Base-by-base conservation (phyloP, 257 asterid species). In the Solanum habrochaites region DNA sequence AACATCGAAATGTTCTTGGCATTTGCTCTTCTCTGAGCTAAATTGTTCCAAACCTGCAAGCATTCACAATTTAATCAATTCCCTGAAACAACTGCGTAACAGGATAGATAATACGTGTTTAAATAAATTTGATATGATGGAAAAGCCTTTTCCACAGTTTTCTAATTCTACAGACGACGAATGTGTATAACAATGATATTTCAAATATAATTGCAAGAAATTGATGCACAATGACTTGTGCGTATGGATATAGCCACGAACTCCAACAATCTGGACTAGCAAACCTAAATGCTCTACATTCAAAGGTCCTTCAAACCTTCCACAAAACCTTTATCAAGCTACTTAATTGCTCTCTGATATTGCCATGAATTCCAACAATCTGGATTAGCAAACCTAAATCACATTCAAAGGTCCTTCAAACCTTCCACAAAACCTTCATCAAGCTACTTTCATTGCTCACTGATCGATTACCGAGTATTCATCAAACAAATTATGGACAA, bases 1-100 rank as follows among this genome's bases (percentile, higher is more conserved):
- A 67, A 91, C 77, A 89, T 97, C 99, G 87, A 97, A 97, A 89
- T 97, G 96, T 72, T 91, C 93, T 89, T 97, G 98, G 88, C 99
- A 97, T 93, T 97, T 97, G 88, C 98, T 96, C 93, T 95, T 97
- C 49, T 95, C 98, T 8, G 88, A 82, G 89, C 70, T 85, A 90
- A 82, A 89, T 83, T 87, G 89, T 89, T 97, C 99, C 86, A 97
- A 91, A 87, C 99, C 99, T 97, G 93, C 87, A 90, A 49, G 42
- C n/a, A 0, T 70, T 45, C 40, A 85, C n/a, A 49, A 72, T 47
- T 47, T 18, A 49, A 49, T 39, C 69, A 80, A 18, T 10, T 1
- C 43, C 43, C 69, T 80, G 66, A 80, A 47, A 47, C 42, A 43
- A 5, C 67, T 10, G 69, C 31, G 11, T 47, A 16, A 49, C 5